Evolutionary conservation across 768 basidiomycete genomes (phyloP), one percentile per base, ranked within the genome.

Genomic region (Tricholoma sp.): DNA sequence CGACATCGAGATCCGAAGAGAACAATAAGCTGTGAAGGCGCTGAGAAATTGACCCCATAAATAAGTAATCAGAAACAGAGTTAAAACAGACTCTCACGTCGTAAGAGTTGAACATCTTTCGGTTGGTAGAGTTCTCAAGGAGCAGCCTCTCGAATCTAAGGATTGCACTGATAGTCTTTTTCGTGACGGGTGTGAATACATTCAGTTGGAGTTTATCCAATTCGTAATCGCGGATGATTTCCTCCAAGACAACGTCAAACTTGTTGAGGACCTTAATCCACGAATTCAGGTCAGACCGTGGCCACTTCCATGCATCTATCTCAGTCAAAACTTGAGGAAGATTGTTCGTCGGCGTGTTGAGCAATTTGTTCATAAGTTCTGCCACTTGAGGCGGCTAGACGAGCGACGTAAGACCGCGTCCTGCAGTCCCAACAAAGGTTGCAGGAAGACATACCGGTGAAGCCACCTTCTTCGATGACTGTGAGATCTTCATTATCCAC

Each of bases 231-330:
- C 78, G 78, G 69, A 97, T 89, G 62, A 86, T 77, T 39, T 84
- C 84, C 66, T 90, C 94, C 62, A 98, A 80, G 61, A 97, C 84
- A 57, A 77, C 76, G 75, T 99, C 97, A 68, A 99, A 94, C 69
- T 89, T 90, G 80, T 99, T 96, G 49, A 99, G 83, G 56, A 95
- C 91, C 67, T 88, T 87, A 70, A 93, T 86, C 97, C 97, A 99
- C 55, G 90, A 86, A 73, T 97, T 94, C 58, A 99, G 81, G 77
- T 99, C 97, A 55, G 94, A 94, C 59, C 97, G 84, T 34, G 94
- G 92, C 88, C 92, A 98, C 69, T 82, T 87, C 97, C 97, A 99
- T 4, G 78, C 70, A 63, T 88, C 83, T 65, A 95, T 86, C 58
- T 80, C 71, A 32, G 79, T 71, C 56, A 98, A 78, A 56, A 86